phyloP scores from a whole-genome alignment of 805 yeast species.

The Saccharomycopsis fermentans region DNA sequence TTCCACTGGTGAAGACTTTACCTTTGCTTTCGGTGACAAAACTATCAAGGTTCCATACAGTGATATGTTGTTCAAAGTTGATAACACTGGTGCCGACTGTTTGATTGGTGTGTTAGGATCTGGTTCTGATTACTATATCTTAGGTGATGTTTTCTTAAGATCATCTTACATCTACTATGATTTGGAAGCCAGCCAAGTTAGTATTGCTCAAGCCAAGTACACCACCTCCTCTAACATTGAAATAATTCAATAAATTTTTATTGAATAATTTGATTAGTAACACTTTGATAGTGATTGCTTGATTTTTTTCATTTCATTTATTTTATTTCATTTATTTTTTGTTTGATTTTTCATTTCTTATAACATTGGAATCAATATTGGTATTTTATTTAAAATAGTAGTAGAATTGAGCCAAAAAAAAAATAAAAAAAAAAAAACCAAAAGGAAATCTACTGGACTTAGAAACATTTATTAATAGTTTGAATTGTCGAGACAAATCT shows the following conservation, averaged over 20 bases:
- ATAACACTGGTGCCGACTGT: constrained; percentile 8
- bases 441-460: no score
- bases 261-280: not conserved
- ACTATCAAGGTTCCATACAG: constrained; percentile 12
- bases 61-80: constrained; percentile 10
- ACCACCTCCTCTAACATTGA: constrained; percentile 20
- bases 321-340: not conserved
- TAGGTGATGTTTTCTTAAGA: constrained; percentile 50
- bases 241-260: constrained; percentile 16
- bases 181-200: no score
- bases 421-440: no score
- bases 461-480: no score
- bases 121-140: constrained; percentile 22
- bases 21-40: constrained; percentile 8
- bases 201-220: no score
- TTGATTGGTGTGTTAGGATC: constrained; percentile 11
- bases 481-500: no score
- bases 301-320: not conserved
- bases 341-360: not conserved
- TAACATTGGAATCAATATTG: no score
- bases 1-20: constrained; percentile 22
- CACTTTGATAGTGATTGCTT: not conserved
- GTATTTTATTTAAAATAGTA: not conserved
- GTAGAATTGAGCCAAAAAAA: no score
- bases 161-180: no score